A percentile compares a stretch with the other conserved stretches of the same genome.
phyloP scores from a whole-genome alignment of 805 yeast species.

The Saitoella complicata region DNA sequence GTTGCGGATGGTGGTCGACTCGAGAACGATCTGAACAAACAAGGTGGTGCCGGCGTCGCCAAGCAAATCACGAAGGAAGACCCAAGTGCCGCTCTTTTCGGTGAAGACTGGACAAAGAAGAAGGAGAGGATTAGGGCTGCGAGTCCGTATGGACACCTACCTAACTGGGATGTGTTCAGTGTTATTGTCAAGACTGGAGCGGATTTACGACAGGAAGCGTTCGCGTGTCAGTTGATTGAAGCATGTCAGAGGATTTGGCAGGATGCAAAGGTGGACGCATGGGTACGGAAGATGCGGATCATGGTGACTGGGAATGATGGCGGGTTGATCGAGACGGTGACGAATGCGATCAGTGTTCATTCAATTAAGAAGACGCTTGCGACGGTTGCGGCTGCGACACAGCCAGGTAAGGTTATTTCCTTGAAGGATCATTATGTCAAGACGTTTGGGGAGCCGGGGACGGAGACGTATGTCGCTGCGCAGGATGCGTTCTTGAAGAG shows the following conservation, averaged over 20 bases:
- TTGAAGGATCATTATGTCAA: constrained; percentile 62
- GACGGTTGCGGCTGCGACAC: constrained; percentile 54
- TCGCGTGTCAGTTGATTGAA: constrained; percentile 86
- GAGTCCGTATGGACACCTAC: constrained; percentile 69
- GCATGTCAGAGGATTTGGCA: constrained; percentile 80
- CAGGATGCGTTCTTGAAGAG: constrained; percentile 75
- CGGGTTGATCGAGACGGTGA: constrained; percentile 90
- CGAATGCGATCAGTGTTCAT: constrained; percentile 84
- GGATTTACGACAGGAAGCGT: constrained; percentile 91
- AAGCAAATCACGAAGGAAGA: constrained; percentile 18
- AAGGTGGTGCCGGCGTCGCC: too few relatives aligned
- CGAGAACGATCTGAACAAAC: constrained; percentile 66
- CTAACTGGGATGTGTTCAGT: constrained; percentile 88
- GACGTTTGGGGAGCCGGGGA: constrained; percentile 49
- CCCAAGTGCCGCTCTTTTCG: constrained; percentile 43
- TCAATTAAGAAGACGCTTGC: constrained; percentile 88
- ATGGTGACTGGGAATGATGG: constrained; percentile 78
- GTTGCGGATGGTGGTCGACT: constrained; percentile 82
- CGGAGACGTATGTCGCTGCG: constrained; percentile 46
- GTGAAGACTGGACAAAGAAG: constrained; percentile 86
- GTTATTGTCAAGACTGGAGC: constrained; percentile 95
- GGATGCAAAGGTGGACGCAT: constrained; percentile 46
- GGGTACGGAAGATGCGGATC: constrained; percentile 91
- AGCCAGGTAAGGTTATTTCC: constrained; percentile 44
- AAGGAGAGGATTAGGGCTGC: constrained; percentile 62